Evolutionary conservation across 768 basidiomycete genomes (phyloP), one percentile per base, ranked within the genome.

Genomic region (Sporobolomyces pararoseus): DNA sequence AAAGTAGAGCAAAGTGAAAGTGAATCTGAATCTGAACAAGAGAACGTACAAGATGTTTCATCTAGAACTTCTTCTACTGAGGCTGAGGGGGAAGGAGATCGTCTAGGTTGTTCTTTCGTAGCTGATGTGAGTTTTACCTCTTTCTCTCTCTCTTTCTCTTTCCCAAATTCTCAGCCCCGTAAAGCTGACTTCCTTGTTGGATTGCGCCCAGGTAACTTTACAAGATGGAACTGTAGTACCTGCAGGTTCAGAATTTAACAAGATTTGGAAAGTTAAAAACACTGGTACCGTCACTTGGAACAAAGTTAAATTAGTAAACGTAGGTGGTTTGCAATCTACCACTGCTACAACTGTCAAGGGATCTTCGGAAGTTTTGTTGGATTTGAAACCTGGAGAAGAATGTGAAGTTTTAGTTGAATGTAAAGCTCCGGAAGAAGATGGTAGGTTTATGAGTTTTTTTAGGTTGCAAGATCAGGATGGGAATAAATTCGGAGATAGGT

Each of bases 241-340:
- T 23, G 75, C 76, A 39, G 78, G 78, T 17, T 75, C 77, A 32
- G 75, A 75, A 52, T 80, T 81, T 74, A 73, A 73, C 75, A 81
- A 81, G 69, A 75, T 78, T 23, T 81, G 80, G 80, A 71, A 70
- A 35, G 53, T 80, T 21, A 74, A 72, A 68, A 78, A 80, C 70
- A 73, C 72, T 35, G 79, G 79, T 10, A 37, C 39, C 23, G 31
- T 37, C 21, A 25, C 51, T 4, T 73, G 75, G 67, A 66, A 46
- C 1, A 65, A 57, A 0, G 63, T 51, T 52, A 53, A 49, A 42
- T 64, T 75, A 39, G 64, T 69, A 39, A 65, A 73, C 60, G 73
- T 76, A 52, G 78, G 78, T 12, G 71, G 76, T n/a, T 73, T 66
- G 64, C 47, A 58, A 35, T 10, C 37, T 23, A n/a, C 34, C n/a